Base-by-base conservation (phyloP, 352 stramenopile species). In the Phytophthora capsici region DNA sequence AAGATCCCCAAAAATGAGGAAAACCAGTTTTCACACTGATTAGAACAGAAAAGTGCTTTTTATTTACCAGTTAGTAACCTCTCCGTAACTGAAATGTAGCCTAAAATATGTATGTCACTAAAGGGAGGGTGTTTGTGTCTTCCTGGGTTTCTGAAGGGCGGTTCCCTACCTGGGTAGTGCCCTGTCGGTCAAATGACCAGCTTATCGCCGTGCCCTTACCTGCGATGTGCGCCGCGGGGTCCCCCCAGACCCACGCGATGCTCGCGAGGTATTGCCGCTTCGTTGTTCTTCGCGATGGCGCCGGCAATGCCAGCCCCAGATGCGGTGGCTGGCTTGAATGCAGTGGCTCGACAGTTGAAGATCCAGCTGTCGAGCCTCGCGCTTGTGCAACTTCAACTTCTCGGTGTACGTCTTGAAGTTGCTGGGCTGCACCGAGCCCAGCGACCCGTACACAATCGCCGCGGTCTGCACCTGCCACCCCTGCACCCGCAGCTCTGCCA, bases 391-490 rank as follows among this genome's bases (percentile, higher is more conserved):
- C 3, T 41, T 49, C 2, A 59, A 40, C 20, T 37, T 32, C 23
- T 53, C 32, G 1, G 58, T 66, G 32, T 17, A 36, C 20, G 14
- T n/a, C 32, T 38, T 38, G 32, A n/a, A n/a, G 32, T 38, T 38
- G 32, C 32, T 38, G 25, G 9, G 44, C 3, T 16, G 19, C 9
- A 66, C 58, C 17, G 58, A 34, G 1, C 49, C 58, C 16, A 66
- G 32, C 6, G 49, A 49, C 2, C 58, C 48, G 36, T 66, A 66
- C 8, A 57, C 49, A 17, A 66, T n/a, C 9, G 48, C 49, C 6
- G 49, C 32, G 20, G 49, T 28, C 8, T 58, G 37, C 7, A 58
- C 32, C 51, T 10, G 55, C 59, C 50, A 67, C 3, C 50, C 59
- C 25, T 28, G 25, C 25, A 28, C 25, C 25, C 25, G 25, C 25